A percentile compares a stretch with the other conserved stretches of the same genome.
phyloP scores from a whole-genome alignment of 139 green algal species.

The Chlamydomonas eustigma region DNA sequence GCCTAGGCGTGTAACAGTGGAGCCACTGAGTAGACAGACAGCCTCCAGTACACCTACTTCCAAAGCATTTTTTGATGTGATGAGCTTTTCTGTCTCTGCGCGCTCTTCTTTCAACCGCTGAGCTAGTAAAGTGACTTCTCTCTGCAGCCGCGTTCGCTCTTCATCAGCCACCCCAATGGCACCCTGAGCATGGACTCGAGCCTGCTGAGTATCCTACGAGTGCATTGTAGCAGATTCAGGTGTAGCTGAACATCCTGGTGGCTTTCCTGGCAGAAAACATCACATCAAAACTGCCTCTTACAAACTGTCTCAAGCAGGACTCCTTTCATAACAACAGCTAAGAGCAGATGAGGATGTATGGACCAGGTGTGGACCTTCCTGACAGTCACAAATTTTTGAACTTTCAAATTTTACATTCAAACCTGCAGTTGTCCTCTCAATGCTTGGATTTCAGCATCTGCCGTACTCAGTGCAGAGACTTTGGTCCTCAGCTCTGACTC shows the following conservation, averaged over 20 bases:
- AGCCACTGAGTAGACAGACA: no score
- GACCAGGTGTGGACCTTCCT: no score
- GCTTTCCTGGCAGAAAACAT: no score
- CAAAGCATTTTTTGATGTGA: background rate
- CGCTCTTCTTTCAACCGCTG: constrained; percentile 19
- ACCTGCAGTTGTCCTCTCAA: background rate
- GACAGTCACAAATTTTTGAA: no score
- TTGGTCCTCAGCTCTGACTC: constrained; percentile 30
- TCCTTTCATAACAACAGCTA: no score
- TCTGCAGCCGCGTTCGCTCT: constrained; percentile 18
- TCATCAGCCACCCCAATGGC: constrained; percentile 25
- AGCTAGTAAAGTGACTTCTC: constrained; percentile 7
- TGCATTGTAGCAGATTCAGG: background rate
- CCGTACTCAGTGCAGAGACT: background rate
- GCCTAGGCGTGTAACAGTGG: no score
- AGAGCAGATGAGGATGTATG: no score
- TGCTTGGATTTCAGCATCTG: constrained; percentile 13
- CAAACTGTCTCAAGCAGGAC: no score
- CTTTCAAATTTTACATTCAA: no score
- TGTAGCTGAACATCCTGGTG: background rate
- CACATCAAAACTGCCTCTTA: no score
- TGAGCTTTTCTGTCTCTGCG: constrained; percentile 24
- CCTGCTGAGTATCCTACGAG: background rate
- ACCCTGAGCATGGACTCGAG: constrained; percentile 7
- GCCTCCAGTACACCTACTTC: constrained; percentile 13